Evolutionary conservation across 1,284 basidiomycete genomes (phyloP).

Genomic region (Cutaneotrichosporon mucoides): DNA sequence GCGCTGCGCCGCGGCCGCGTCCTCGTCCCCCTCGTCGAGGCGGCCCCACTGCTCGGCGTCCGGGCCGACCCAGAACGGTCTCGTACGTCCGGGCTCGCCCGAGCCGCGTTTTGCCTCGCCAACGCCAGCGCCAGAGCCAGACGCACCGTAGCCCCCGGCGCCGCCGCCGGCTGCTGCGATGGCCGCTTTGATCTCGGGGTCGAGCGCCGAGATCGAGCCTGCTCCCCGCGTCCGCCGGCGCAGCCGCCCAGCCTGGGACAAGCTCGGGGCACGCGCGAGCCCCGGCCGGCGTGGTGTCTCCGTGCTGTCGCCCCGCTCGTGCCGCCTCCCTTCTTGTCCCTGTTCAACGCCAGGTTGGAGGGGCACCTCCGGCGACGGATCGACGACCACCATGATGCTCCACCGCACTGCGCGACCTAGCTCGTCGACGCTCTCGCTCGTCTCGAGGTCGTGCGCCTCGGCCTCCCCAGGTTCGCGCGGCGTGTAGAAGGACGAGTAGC

Average conservation of each 20-base stretch:
- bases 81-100: too few species aligned
- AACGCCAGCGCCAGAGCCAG: too few species aligned
- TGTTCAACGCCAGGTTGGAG: too few species aligned
- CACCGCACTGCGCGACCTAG: conserved; percentile 36
- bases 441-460: conserved; percentile 31
- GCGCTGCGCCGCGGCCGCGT: conserved; percentile 5
- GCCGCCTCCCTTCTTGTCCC: neutral
- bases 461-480: conserved; percentile 11
- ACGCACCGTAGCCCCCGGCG: too few species aligned
- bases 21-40: conserved; percentile 36
- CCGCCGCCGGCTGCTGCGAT: neutral
- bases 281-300: conserved; percentile 8
- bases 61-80: too few species aligned
- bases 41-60: conserved; percentile 16
- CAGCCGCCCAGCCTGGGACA: conserved; percentile 29
- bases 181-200: conserved; percentile 9
- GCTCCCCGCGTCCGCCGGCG: conserved; percentile 17
- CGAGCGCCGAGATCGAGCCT: conserved; percentile 9
- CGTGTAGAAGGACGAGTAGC: conserved; percentile 40
- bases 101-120: too few species aligned
- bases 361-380: too few species aligned
- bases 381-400: conserved; percentile 18
- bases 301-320: neutral
- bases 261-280: conserved; percentile 26
- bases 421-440: conserved; percentile 34